Evolutionary conservation across 257 asterid species (phyloP).

Genomic region (Primulina huaijiensis): DNA sequence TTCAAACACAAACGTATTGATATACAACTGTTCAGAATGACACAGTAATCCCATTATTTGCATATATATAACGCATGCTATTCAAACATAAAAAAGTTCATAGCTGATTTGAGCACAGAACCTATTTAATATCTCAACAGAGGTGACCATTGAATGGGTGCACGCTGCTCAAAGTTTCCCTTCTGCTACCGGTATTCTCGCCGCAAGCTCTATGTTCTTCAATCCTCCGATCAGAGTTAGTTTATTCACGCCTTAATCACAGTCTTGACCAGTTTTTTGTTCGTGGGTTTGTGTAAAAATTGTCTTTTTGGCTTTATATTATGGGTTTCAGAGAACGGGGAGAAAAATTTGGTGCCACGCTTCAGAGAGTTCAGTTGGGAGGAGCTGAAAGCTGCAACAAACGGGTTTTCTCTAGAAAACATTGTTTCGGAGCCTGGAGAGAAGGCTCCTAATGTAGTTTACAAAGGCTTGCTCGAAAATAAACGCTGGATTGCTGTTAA

Average conservation of each 20-base stretch:
- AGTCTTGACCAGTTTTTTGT: slow-evolving; percentile 6
- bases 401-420: slow-evolving; percentile 49
- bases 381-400: slow-evolving; percentile 52
- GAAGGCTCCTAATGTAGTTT: slow-evolving; percentile 62
- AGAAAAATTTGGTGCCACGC: slow-evolving; percentile 36
- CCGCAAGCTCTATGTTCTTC: slow-evolving; percentile 49
- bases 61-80: slow-evolving; percentile 40
- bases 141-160: slow-evolving; percentile 40
- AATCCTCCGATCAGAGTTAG: slow-evolving; percentile 44
- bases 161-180: slow-evolving; percentile 48
- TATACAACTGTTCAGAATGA: slow-evolving; percentile 28
- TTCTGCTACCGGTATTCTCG: slow-evolving; percentile 58
- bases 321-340: slow-evolving; percentile 42
- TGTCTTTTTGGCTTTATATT: neutral
- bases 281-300: slow-evolving; percentile 20
- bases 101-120: slow-evolving; percentile 12
- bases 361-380: slow-evolving; percentile 55
- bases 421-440: slow-evolving; percentile 66
- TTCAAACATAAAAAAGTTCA: slow-evolving; percentile 27
- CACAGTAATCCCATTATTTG: slow-evolving; percentile 37
- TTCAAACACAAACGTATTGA: slow-evolving; percentile 24
- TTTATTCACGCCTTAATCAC: neutral
- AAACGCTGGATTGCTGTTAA: slow-evolving; percentile 53
- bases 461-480: slow-evolving; percentile 51
- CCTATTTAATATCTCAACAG: slow-evolving; percentile 10